Percentiles rank a stretch among this genome's conserved stretches.
Conservation (phyloP, 805 yeast species). For the Hanseniaspora lindneri region DNA sequence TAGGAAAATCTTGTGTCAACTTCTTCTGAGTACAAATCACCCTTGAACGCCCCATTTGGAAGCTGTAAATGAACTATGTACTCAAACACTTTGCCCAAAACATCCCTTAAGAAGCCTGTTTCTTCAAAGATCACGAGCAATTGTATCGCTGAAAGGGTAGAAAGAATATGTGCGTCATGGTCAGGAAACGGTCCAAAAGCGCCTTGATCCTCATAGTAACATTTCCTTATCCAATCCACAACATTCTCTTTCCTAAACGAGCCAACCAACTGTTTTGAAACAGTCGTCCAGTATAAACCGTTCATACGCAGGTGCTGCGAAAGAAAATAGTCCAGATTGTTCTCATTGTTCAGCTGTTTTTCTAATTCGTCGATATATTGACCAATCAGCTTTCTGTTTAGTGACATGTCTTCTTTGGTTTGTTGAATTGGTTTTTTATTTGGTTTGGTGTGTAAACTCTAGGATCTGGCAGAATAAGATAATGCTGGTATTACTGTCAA, state of each 20-base stretch:
- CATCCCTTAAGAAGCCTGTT: constrained; percentile 34
- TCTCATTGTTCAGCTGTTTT: not conserved
- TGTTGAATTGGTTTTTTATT: not conserved
- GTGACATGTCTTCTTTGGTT: constrained; percentile 12
- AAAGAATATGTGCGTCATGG: constrained; percentile 78
- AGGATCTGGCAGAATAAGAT: too few relatives aligned
- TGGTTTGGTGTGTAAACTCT: not conserved
- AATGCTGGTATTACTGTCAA: too few relatives aligned
- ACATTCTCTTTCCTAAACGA: constrained; percentile 37
- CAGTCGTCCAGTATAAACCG: constrained; percentile 89
- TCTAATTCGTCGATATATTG: not conserved
- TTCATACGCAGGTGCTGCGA: constrained; percentile 81
- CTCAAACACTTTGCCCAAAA: constrained; percentile 28
- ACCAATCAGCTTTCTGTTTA: constrained; percentile 23
- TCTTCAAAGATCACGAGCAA: constrained; percentile 56
- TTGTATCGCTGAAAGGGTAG: constrained; percentile 81
- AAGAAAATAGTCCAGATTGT: constrained; percentile 48
- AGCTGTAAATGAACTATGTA: constrained; percentile 32
- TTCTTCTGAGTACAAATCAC: constrained; percentile 77
- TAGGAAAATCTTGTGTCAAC: constrained; percentile 86
- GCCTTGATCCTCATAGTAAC: constrained; percentile 49
- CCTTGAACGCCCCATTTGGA: constrained; percentile 63
- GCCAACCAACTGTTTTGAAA: constrained; percentile 40
- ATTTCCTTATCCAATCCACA: constrained; percentile 52
- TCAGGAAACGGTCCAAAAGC: constrained; percentile 85